These are phyloP conservation scores for Fagopyrum esculentum DNA, from an alignment of 148 eudicot species.

Conservation along the genomic window DNA sequence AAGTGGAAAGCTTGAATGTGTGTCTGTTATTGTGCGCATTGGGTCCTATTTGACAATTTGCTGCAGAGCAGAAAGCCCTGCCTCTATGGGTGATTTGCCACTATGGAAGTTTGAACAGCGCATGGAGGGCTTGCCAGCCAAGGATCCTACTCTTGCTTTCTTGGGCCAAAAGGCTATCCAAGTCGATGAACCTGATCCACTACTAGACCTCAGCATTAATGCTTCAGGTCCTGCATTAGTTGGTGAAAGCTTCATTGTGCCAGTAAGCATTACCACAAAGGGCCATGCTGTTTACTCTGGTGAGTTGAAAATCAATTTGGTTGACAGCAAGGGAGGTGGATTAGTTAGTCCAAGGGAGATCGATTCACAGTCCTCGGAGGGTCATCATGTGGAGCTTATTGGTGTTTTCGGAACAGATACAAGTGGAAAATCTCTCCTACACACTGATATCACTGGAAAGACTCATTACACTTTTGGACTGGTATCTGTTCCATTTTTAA, in stretches of 20 bases:
- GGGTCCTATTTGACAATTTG: conserved; percentile 75
- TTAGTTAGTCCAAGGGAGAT: conserved; percentile 88
- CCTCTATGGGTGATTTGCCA: conserved; percentile 76
- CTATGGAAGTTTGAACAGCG: conserved; percentile 93
- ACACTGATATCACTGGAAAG: conserved; percentile 53
- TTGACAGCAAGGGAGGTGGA: conserved; percentile 92
- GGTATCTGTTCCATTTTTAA: conserved; percentile 67
- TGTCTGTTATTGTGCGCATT: conserved; percentile 62
- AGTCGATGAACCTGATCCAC: conserved; percentile 93
- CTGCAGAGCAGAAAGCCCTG: conserved; percentile 95
- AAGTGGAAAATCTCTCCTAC: conserved; percentile 32
- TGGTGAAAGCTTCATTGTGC: conserved; percentile 79
- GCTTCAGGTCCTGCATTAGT: conserved; percentile 80
- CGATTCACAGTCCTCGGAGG: conserved; percentile 50
- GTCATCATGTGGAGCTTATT: conserved; percentile 85
- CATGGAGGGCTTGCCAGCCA: conserved; percentile 67
- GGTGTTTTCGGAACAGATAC: conserved; percentile 47
- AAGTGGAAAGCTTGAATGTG: conserved; percentile 97
- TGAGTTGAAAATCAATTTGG: conserved; percentile 86
- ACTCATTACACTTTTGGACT: conserved; percentile 92
- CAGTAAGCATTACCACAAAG: conserved; percentile 63
- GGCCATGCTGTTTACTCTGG: conserved; percentile 80
- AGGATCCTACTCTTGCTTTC: conserved; percentile 80
- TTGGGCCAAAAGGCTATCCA: conserved; percentile 86
- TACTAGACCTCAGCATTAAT: conserved; percentile 61